Percentiles rank a stretch among this genome's conserved stretches.
phyloP scores from a whole-genome alignment of 2,329 filamentous ascomycete genomes.

The Penicillium corylophilum region DNA sequence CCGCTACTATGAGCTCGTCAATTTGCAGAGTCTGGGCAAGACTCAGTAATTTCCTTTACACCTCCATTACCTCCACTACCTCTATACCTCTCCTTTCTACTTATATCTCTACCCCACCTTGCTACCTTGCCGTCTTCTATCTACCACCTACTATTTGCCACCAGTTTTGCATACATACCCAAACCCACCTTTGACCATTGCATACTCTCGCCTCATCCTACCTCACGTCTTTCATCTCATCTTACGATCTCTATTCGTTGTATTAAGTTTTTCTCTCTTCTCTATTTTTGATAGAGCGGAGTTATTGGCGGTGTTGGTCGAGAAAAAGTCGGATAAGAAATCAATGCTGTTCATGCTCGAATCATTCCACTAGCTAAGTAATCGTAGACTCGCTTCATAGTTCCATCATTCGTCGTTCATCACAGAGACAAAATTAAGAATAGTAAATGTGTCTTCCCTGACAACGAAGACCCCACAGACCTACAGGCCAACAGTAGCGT shows the following conservation, averaged over 20 bases:
- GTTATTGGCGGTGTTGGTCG: not conserved
- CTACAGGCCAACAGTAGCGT: too few species aligned
- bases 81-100: not conserved
- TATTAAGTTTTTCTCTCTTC: slow-evolving; percentile 4
- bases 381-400: not conserved
- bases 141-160: not conserved
- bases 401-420: not conserved
- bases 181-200: not conserved
- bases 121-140: slow-evolving; percentile 5
- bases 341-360: not conserved
- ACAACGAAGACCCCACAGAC: too few species aligned
- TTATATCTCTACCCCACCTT: not conserved
- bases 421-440: too few species aligned
- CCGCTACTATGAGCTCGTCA: slow-evolving; percentile 75
- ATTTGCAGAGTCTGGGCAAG: slow-evolving; percentile 74
- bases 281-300: not conserved
- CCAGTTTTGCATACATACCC: slow-evolving; percentile 1
- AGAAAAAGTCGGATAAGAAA: not conserved
- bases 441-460: too few species aligned
- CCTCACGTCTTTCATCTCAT: slow-evolving; percentile 5
- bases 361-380: not conserved
- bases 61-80: too few species aligned
- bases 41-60: slow-evolving; percentile 27
- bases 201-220: not conserved
- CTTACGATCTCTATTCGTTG: slow-evolving; percentile 5